Conservation (phyloP, 331 rosid species). For the Prunus yedoensis region DNA sequence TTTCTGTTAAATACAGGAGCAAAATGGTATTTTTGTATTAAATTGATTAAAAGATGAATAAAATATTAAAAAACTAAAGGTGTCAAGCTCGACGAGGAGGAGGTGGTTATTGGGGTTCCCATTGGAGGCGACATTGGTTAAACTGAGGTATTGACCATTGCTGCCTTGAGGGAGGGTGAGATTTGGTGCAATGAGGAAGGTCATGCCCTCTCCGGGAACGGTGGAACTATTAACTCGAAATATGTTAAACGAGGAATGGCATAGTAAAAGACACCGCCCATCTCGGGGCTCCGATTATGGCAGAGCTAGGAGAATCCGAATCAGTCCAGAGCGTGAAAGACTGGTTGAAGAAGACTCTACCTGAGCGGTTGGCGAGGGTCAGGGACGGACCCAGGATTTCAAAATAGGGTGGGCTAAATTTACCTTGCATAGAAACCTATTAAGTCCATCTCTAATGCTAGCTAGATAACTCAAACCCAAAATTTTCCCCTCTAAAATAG, state of each 20-base stretch:
- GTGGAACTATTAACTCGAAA: conserved; percentile 22
- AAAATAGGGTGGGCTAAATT: too few relatives aligned
- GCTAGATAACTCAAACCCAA: too few relatives aligned
- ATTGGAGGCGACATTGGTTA: conserved; percentile 63
- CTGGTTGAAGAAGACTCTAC: conserved; percentile 37
- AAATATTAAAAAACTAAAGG: conserved; percentile 22
- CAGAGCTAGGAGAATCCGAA: not conserved
- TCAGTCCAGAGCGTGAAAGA: conserved; percentile 52
- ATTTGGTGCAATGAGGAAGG: conserved; percentile 52
- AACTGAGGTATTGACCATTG: conserved; percentile 53
- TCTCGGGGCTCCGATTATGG: too few relatives aligned
- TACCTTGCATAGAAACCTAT: too few relatives aligned
- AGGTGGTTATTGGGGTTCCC: conserved; percentile 46
- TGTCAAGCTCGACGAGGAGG: conserved; percentile 67
- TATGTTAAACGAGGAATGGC: too few relatives aligned
- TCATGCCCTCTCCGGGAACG: conserved; percentile 57
- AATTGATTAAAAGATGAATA: too few relatives aligned
- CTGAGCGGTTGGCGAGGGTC: conserved; percentile 33
- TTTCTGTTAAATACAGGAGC: too few relatives aligned
- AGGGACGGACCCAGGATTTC: too few relatives aligned
- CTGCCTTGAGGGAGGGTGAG: conserved; percentile 36
- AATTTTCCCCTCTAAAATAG: too few relatives aligned
- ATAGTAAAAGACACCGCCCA: conserved; percentile 38
- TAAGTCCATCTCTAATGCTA: too few relatives aligned
- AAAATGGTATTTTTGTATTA: too few relatives aligned